phyloP scores from a whole-genome alignment of 2,329 filamentous ascomycete species.

The Verticillium nonalfalfae region DNA sequence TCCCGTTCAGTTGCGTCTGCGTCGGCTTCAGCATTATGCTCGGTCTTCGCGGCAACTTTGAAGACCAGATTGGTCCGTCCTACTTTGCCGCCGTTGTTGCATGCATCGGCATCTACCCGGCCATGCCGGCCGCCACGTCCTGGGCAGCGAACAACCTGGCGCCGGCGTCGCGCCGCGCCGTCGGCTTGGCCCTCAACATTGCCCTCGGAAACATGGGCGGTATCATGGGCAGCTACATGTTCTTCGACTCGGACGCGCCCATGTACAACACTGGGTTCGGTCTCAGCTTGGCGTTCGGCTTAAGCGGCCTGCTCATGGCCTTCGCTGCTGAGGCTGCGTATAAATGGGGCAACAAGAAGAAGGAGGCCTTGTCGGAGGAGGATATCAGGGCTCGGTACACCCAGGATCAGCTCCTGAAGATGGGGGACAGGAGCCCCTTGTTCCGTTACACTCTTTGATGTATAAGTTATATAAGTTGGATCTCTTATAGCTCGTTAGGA shows the following conservation, averaged over 20 bases:
- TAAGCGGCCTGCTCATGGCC: conserved; percentile 18
- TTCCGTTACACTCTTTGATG: conserved; percentile 12
- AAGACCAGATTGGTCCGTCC: conserved; percentile 6
- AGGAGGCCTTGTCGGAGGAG: conserved; percentile 16
- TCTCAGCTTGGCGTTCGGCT: conserved; percentile 21
- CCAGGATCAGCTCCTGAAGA: conserved; percentile 9
- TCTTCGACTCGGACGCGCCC: conserved; percentile 24
- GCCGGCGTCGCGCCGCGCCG: conserved; percentile 24
- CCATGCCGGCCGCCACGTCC: conserved; percentile 54
- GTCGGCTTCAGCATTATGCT: conserved; percentile 52
- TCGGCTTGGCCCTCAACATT: conserved; percentile 30
- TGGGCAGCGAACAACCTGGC: conserved; percentile 67
- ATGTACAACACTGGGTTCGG: conserved; percentile 28
- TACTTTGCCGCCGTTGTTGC: neutral
- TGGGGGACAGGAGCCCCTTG: conserved; percentile 14
- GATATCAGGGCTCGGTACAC: conserved; percentile 13
- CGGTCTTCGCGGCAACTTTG: conserved; percentile 46
- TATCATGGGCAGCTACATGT: conserved; percentile 31
- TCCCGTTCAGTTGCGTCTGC: conserved; percentile 52
- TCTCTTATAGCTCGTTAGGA: too few species aligned
- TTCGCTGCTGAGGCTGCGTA: conserved; percentile 21
- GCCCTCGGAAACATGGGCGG: conserved; percentile 32
- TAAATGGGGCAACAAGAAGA: conserved; percentile 18
- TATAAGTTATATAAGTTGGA: too few species aligned
- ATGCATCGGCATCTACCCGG: conserved; percentile 61